Evolutionary conservation across 345 rosid species (phyloP), one percentile per base, ranked within the genome.

Genomic region (Fremontodendron californicum): DNA sequence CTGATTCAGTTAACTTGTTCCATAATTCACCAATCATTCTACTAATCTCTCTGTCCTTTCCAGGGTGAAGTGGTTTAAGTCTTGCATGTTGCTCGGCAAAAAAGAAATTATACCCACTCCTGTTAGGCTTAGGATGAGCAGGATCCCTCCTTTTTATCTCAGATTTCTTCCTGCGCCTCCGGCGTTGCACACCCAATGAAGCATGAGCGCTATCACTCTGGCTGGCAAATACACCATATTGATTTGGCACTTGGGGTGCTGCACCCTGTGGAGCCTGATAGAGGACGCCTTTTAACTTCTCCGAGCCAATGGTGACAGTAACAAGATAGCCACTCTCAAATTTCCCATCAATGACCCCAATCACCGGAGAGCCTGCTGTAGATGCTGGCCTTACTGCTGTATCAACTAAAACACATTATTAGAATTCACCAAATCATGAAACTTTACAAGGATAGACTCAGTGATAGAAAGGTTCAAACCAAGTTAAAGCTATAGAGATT

Each of bases 51-150:
- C 97, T 88, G 79, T 94, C 97, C 81, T 92, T 94, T 67, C 99
- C 98, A 4, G 99, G 98, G 80, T 94, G 84, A 57, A 92, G 95
- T 2, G 95, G 97, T 77, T 94, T 96, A 78, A 96, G 86, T 78
- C 94, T 89, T 1, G 97, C 97, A 9, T 94, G 97, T 80, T 96
- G 99, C 82, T 96, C 99, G 0, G 97, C 93, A 62, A 96, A 96
- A 85, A 93, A 96, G 90, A 96, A 96, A 84, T 93, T 96, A 31
- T 96, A 96, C 0, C 98, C 98, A 21, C 97, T 96, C 86, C 97
- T 83, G 74, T 94, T 96, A 0, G 98, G 96, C 60, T 96, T 94
- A 0, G 99, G 99, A 85, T 89, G 98, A 81, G 87, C 87, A 43
- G 99, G 99, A 84, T 96, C 99, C 57, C 98, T 90, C 80, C 91